phyloP scores from a whole-genome alignment of 2,329 filamentous ascomycete species.

The Albifimbria verrucaria region DNA sequence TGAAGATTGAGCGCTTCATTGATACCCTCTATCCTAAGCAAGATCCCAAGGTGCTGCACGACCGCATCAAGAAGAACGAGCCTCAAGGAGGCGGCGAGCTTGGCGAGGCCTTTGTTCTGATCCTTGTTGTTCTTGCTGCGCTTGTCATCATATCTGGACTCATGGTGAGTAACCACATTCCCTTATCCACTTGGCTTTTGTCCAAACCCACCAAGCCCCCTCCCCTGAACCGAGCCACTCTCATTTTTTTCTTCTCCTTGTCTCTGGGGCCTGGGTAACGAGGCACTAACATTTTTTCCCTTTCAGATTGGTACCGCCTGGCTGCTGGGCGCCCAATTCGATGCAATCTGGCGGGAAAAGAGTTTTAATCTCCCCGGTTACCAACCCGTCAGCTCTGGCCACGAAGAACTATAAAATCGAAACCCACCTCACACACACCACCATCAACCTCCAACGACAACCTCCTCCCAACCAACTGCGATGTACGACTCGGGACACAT shows the following conservation, averaged over 20 bases:
- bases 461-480: not conserved
- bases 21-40: conserved; percentile 89
- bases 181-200: not conserved
- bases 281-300: not conserved
- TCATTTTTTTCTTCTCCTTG: not conserved
- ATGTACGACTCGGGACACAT: not conserved
- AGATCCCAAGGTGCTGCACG: conserved; percentile 58
- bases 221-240: not conserved
- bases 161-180: conserved; percentile 65
- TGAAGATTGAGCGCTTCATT: conserved; percentile 94
- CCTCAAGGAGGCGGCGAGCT: conserved; percentile 47
- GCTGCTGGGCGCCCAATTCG: conserved; percentile 78
- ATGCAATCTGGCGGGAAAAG: conserved; percentile 37
- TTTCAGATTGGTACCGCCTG: conserved; percentile 72
- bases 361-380: conserved; percentile 18
- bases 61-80: conserved; percentile 38
- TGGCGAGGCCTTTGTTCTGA: conserved; percentile 63
- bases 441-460: not conserved
- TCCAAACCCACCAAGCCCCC: not conserved
- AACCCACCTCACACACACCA: not conserved
- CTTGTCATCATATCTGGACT: conserved; percentile 66
- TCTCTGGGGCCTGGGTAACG: not conserved
- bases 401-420: conserved; percentile 36
- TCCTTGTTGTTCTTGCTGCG: conserved; percentile 63
- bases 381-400: conserved; percentile 21